Evolutionary conservation across 495 filamentous ascomycete genomes (phyloP), one percentile per base, ranked within the genome.

Genomic region (Podospora pseudopauciseta): DNA sequence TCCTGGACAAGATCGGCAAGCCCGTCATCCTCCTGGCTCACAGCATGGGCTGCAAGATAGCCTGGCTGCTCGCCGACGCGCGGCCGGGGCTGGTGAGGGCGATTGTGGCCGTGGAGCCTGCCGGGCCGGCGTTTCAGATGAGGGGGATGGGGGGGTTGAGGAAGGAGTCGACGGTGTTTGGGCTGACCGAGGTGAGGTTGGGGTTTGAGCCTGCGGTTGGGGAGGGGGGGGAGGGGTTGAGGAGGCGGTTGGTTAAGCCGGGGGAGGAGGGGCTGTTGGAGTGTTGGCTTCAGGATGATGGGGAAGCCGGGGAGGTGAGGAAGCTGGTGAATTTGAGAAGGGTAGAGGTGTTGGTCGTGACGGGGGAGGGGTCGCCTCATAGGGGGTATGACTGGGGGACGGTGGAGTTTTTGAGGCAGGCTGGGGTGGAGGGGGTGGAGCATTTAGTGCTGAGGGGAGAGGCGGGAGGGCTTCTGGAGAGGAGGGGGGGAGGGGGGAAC

Each of bases 301-400:
- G n/a, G 19, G 27, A 27, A 44, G 61, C 7, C 3, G 32, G n/a
- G 32, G 32, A n/a, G 32, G 74, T 78, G 7, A 72, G 67, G 13
- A 60, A 79, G 20, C 28, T 65, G 1, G 66, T 75, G 27, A 53
- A 56, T 63, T 63, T 63, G 30, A n/a, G 28, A 72, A 76, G 77
- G 13, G 72, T 85, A 1, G 81, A 81, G 0, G 80, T 85, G 2
- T 60, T 85, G 28, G 62, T 87, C 3, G 71, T 86, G 5, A 86
- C 85, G 2, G 77, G 75, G 19, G 82, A 84, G 72, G 81, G 84
- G 49, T 85, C 83, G 58, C 86, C 82, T 70, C 87, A 89, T 73
- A 78, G 79, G 19, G 76, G 78, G 64, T 89, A 87, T 74, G 87
- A 90, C 68, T 85, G 83, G 74, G 86, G 80, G 70, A 84, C 80